These are phyloP conservation scores for Phialocephala sp. DNA, from an alignment of 2,329 filamentous ascomycete genomes.

Conservation along the genomic window DNA sequence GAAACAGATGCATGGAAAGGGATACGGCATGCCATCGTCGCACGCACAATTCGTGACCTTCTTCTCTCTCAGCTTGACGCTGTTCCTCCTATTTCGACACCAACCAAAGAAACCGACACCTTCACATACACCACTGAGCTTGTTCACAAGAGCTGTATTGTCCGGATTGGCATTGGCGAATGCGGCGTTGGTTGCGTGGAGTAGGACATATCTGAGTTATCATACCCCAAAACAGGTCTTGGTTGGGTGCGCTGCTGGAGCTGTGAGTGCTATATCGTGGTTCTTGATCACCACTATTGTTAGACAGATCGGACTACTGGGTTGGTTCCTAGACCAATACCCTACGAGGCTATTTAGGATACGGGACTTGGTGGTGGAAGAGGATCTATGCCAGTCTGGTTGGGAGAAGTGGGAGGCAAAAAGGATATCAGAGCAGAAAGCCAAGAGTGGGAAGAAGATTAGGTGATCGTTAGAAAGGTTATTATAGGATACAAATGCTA, in stretches of 20 bases:
- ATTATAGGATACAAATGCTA: not conserved
- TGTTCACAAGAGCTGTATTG: slow-evolving; percentile 61
- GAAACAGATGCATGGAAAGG: slow-evolving; percentile 80
- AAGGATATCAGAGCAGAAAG: slow-evolving; percentile 44
- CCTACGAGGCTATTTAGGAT: slow-evolving; percentile 71
- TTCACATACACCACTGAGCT: slow-evolving; percentile 60
- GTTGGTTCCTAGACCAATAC: slow-evolving; percentile 72
- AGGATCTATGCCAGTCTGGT: slow-evolving; percentile 88
- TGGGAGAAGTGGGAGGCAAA: slow-evolving; percentile 86
- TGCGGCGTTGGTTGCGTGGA: slow-evolving; percentile 76
- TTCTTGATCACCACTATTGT: slow-evolving; percentile 73
- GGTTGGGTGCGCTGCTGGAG: slow-evolving; percentile 76
- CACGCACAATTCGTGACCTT: slow-evolving; percentile 95
- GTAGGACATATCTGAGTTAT: slow-evolving; percentile 89
- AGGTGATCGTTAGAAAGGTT: slow-evolving; percentile 27
- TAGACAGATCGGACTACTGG: slow-evolving; percentile 71
- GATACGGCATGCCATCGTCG: slow-evolving; percentile 96
- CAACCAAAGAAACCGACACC: slow-evolving; percentile 54
- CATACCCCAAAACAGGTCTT: slow-evolving; percentile 88
- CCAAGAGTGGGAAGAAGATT: slow-evolving; percentile 37
- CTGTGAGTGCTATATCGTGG: slow-evolving; percentile 76
- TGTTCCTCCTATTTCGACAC: slow-evolving; percentile 87
- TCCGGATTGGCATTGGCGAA: slow-evolving; percentile 63
- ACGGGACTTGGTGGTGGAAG: slow-evolving; percentile 83
- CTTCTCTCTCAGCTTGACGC: slow-evolving; percentile 81